Conservation (phyloP, 257 asterid species). For the Apocynum venetum region DNA sequence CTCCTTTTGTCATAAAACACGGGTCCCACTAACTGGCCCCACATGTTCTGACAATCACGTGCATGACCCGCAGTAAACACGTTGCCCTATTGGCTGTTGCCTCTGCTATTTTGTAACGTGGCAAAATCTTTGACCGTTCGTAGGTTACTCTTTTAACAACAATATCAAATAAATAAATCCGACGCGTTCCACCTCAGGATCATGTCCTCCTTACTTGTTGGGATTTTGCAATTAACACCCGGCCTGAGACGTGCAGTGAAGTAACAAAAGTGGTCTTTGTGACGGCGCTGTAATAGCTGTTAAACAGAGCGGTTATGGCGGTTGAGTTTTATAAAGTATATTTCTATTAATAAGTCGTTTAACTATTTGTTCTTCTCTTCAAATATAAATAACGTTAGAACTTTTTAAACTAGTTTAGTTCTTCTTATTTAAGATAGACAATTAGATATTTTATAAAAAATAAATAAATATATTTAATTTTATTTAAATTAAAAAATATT, state of each 20-base stretch:
- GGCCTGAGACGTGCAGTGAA: conserved; percentile 17
- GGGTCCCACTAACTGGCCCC: conserved; percentile 20
- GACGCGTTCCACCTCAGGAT: neutral
- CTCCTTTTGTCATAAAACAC: conserved; percentile 1
- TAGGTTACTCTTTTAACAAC: neutral
- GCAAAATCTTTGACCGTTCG: neutral
- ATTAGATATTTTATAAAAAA: too few species aligned
- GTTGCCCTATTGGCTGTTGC: conserved; percentile 25
- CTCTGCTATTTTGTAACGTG: conserved; percentile 2
- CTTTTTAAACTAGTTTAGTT: too few species aligned
- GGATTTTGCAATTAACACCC: neutral
- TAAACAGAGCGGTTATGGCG: conserved; percentile 8
- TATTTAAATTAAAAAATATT: too few species aligned
- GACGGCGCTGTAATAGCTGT: conserved; percentile 14
- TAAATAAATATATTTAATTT: too few species aligned
- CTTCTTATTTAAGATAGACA: too few species aligned
- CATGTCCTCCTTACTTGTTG: neutral
- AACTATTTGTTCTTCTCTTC: too few species aligned
- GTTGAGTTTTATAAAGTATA: conserved; percentile 15
- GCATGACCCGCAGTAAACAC: conserved; percentile 35
- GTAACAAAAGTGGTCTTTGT: neutral
- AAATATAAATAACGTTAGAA: too few species aligned
- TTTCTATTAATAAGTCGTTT: too few species aligned
- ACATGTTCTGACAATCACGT: conserved; percentile 33
- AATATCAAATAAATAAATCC: neutral